Conservation (phyloP, 768 basidiomycete species). For the Pholiota molesta region DNA sequence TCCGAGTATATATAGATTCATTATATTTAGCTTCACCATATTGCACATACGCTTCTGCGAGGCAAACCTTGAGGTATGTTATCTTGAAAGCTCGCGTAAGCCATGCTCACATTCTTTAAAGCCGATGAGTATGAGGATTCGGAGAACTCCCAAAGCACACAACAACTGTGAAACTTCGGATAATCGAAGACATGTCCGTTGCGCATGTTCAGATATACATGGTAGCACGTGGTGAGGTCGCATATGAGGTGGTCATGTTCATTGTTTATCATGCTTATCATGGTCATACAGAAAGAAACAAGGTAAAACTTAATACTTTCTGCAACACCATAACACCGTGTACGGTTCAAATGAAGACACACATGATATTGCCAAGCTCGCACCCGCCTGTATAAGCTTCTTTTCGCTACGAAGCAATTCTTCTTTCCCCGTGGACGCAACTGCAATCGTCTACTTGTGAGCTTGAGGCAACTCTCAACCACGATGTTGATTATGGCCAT, state of each 20-base stretch:
- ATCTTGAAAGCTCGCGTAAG: constrained; percentile 13
- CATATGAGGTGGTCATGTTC: constrained; percentile 7
- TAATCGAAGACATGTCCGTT: constrained; percentile 15
- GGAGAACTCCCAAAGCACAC: constrained; percentile 3
- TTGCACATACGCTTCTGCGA: constrained; percentile 14
- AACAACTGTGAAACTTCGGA: constrained; percentile 21
- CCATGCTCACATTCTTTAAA: constrained; percentile 18
- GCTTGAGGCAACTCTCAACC: constrained; percentile 16
- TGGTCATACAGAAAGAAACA: constrained; percentile 11
- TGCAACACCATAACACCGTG: constrained; percentile 3
- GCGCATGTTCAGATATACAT: constrained; percentile 14
- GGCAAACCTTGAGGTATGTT: constrained; percentile 20
- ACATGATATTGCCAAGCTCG: constrained; percentile 12
- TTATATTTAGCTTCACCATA: constrained; percentile 29
- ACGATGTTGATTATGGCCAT: constrained; percentile 15
- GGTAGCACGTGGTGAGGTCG: constrained; percentile 23
- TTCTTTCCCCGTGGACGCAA: not conserved
- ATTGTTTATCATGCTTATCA: constrained; percentile 17
- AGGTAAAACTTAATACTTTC: constrained; percentile 6
- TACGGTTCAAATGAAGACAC: constrained; percentile 10
- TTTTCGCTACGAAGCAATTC: constrained; percentile 3
- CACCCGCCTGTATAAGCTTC: not conserved
- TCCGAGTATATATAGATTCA: constrained; percentile 38
- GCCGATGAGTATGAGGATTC: constrained; percentile 17
- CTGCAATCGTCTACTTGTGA: constrained; percentile 20